phyloP scores from a whole-genome alignment of 495 filamentous ascomycete genomes.

The Trichoderma parareesei region DNA sequence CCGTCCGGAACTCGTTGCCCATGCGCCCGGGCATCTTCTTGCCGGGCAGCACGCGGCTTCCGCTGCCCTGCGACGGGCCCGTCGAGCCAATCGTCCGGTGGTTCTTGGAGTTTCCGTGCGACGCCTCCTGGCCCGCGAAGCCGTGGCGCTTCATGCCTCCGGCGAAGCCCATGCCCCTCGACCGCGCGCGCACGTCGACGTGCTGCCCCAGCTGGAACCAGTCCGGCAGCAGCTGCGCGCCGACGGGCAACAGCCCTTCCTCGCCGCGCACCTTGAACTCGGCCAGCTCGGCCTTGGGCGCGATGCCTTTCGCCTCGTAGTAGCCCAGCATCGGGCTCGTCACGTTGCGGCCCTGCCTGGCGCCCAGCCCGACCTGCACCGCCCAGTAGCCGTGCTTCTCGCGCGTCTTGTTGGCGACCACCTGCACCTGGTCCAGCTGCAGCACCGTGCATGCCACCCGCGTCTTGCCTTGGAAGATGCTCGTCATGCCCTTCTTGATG shows the following conservation, averaged over 20 bases:
- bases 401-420: constrained; percentile 74
- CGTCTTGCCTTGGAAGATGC: constrained; percentile 67
- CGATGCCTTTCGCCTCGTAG: constrained; percentile 66
- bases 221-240: constrained; percentile 62
- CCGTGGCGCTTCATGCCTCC: constrained; percentile 97
- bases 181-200: constrained; percentile 73
- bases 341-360: constrained; percentile 66
- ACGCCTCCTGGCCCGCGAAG: constrained; percentile 79
- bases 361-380: constrained; percentile 80
- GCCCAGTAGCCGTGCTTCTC: constrained; percentile 81
- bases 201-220: constrained; percentile 90
- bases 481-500: constrained; percentile 92
- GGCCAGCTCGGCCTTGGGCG: constrained; percentile 69
- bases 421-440: constrained; percentile 86
- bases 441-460: constrained; percentile 85
- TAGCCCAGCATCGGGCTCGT: constrained; percentile 76
- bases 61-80: constrained; percentile 82
- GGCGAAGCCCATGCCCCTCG: constrained; percentile 78
- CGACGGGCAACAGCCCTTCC: constrained; percentile 63
- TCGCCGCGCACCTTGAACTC: constrained; percentile 83
- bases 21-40: constrained; percentile 98
- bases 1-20: constrained; percentile 77
- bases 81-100: constrained; percentile 84
- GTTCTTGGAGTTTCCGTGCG: constrained; percentile 86
- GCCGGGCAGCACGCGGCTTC: constrained; percentile 83